These are phyloP conservation scores for Chrysanthemum lavandulifolium DNA, from an alignment of 129 eudicot species.

Conservation along the genomic window DNA sequence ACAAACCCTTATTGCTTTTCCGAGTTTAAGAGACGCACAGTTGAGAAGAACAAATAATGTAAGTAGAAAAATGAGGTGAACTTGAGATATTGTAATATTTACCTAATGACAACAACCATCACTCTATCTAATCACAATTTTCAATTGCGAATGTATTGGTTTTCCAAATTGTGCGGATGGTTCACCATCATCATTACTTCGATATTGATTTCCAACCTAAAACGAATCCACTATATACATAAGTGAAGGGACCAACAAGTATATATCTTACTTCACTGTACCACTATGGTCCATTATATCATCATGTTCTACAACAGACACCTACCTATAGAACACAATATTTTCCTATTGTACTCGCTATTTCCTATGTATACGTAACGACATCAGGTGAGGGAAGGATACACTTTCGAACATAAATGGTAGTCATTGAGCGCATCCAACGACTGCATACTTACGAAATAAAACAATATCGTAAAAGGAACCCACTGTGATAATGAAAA, in stretches of 20 bases:
- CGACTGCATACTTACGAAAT: not conserved
- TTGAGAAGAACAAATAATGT: not conserved
- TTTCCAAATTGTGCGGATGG: no score
- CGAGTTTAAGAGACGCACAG: not conserved
- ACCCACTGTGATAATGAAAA: conserved; percentile 6
- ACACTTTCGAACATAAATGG: conserved; percentile 8
- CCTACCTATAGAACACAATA: not conserved
- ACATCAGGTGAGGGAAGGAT: conserved; percentile 3
- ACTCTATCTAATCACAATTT: conserved; percentile 87
- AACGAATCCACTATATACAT: not conserved
- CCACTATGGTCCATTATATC: not conserved
- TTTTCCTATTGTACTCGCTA: conserved; percentile 6
- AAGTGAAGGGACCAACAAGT: not conserved
- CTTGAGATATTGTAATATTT: conserved; percentile 3
- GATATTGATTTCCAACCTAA: conserved; percentile 81
- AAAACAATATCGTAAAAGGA: not conserved
- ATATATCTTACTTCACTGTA: not conserved
- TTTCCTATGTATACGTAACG: not conserved
- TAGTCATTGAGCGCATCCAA: not conserved
- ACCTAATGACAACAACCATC: conserved; percentile 96
- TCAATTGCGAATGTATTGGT: conserved; percentile 88
- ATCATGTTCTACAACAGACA: not conserved
- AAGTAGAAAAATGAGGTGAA: conserved; percentile 12
- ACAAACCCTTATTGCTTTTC: not conserved
- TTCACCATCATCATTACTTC: conserved; percentile 96